A percentile compares a stretch with the other conserved stretches of the same genome.
Conservation (phyloP, 768 basidiomycete species). For the Phlebiopsis gigantea region DNA sequence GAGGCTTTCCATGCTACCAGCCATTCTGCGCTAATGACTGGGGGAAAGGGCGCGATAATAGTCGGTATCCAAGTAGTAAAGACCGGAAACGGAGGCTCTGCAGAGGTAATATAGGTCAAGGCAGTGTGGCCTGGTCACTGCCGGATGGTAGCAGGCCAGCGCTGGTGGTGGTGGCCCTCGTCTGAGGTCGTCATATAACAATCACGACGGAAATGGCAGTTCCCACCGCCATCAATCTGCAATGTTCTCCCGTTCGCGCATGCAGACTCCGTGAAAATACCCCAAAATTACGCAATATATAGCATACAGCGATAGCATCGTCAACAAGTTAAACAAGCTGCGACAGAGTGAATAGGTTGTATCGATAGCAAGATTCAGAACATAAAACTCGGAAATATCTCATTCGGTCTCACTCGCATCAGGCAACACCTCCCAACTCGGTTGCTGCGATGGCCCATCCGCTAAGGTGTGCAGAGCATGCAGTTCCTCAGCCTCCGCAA, state of each 20-base stretch:
- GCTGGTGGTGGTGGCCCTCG: conserved; percentile 1
- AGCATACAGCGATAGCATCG: not conserved
- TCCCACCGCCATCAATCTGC: not conserved
- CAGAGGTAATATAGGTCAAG: not conserved
- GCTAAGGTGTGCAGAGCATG: not conserved
- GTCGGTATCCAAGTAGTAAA: conserved; percentile 1
- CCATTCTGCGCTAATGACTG: conserved; percentile 3
- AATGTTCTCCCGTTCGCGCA: not conserved
- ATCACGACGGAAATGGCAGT: not conserved
- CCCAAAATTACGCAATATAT: not conserved
- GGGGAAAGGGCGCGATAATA: not conserved
- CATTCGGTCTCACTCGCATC: not conserved
- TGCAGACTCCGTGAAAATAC: not conserved
- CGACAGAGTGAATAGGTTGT: not conserved
- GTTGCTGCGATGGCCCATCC: not conserved
- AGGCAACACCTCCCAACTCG: not conserved
- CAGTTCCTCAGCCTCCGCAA: not conserved
- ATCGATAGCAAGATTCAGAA: not conserved
- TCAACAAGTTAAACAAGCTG: not conserved
- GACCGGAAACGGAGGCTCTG: not conserved
- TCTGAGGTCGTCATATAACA: not conserved
- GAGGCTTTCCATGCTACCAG: conserved; percentile 10
- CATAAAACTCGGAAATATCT: not conserved
- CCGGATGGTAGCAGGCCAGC: not conserved
- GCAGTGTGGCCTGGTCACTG: not conserved